phyloP scores from a whole-genome alignment of 2,329 filamentous ascomycete genomes.

The Calonectria pseudoreteaudii region DNA sequence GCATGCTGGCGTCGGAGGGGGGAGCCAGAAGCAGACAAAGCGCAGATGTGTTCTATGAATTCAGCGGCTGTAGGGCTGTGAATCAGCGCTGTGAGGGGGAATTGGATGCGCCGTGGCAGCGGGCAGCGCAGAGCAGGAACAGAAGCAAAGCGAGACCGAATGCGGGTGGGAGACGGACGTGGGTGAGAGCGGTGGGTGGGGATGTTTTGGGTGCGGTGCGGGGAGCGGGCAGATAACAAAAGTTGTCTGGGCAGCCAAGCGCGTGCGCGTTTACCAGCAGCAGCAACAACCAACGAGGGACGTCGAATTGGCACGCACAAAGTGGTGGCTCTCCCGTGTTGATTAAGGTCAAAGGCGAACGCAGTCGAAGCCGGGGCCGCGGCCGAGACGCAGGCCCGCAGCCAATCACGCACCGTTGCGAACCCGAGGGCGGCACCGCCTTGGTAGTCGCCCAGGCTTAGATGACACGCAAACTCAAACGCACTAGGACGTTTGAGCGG shows the following conservation, averaged over 20 bases:
- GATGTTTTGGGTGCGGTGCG: not conserved
- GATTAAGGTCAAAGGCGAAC: not conserved
- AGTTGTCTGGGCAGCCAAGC: not conserved
- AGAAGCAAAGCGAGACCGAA: constrained; percentile 13
- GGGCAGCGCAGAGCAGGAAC: not conserved
- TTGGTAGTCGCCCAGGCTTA: not conserved
- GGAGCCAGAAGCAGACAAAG: too few relatives aligned
- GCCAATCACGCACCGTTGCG: not conserved
- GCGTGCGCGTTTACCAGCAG: constrained; percentile 2
- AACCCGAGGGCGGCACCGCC: constrained; percentile 4
- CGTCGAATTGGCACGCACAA: not conserved
- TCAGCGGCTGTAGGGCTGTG: too few relatives aligned
- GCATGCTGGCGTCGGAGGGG: not conserved
- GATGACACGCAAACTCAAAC: constrained; percentile 10
- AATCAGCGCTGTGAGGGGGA: not conserved
- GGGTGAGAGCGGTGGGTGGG: not conserved
- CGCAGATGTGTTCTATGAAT: too few relatives aligned
- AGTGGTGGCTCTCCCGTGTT: not conserved
- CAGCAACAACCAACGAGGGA: not conserved
- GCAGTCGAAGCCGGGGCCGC: not conserved
- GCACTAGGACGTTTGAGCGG: not conserved
- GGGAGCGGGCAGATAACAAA: constrained; percentile 2
- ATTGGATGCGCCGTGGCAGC: not conserved
- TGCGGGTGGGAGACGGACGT: not conserved
- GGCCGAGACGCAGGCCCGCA: not conserved